Evolutionary conservation across 2,329 filamentous ascomycete species (phyloP), one percentile per base, ranked within the genome.

Genomic region (Colletotrichum chlorophyti): DNA sequence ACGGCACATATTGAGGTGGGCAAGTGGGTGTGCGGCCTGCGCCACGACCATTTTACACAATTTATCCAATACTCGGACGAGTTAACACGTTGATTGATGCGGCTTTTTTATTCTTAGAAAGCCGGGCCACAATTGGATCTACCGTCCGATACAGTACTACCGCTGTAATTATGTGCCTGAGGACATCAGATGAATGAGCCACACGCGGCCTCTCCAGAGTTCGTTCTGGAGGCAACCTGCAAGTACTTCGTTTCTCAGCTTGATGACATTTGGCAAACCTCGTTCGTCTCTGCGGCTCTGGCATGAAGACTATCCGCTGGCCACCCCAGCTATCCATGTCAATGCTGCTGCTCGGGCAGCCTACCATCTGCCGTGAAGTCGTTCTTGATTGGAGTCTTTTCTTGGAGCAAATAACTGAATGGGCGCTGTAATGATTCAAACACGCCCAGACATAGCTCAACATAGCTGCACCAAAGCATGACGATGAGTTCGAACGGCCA

Each of bases 101-200:
- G 37, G 51, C 23, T 27, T 59, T n/a, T 37, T 59, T 50, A 55
- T 59, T 59, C 43, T 59, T 59, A 40, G 55, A 58, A 59, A 48
- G 45, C 40, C 14, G 35, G 35, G 31, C 38, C 35, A 9, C 35
- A 12, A 38, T 19, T 38, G n/a, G n/a, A n/a, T n/a, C n/a, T n/a
- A n/a, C n/a, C n/a, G n/a, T n/a, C n/a, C n/a, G n/a, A 38, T 19
- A 38, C 15, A 27, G 11, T 34, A 29, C 27, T 49, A 49, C 14
- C 15, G 32, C 43, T 17, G 15, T 41, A 35, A 45, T 45, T 21
- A 40, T 45, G 43, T 59, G 32, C 43, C 55, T 59, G 51, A 59
- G 37, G 55, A 59, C 43, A 50, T 59, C 43, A 26, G 51, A 49
- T 34, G 43, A 42, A 43, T 10, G 24, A 45, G 51, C 51, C 51